phyloP scores from a whole-genome alignment of 164 flowering plant genomes.

The Magnolia kwangsiensis region DNA sequence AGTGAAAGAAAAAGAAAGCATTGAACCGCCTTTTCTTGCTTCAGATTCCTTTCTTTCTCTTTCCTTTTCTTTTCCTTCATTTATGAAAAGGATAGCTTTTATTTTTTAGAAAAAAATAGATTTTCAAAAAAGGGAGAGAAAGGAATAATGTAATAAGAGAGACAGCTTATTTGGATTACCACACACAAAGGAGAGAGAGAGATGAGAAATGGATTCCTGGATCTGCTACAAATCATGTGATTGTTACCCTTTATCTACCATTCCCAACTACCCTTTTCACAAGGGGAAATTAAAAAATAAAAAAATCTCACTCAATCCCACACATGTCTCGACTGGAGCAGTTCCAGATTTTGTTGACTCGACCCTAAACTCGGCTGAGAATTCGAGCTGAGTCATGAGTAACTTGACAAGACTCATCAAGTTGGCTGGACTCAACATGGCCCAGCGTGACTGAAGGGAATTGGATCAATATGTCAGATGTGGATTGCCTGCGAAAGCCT shows the following conservation, averaged over 20 bases:
- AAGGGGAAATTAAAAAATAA: no score
- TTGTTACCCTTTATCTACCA: conserved; percentile 37
- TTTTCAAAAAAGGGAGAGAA: not conserved
- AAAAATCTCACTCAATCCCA: not conserved
- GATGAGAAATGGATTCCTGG: not conserved
- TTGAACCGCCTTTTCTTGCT: not conserved
- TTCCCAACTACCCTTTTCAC: conserved; percentile 38
- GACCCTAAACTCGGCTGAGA: no score
- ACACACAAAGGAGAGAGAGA: not conserved
- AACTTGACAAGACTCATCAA: no score
- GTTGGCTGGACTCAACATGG: not conserved
- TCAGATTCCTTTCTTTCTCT: conserved; percentile 1
- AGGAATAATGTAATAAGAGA: not conserved
- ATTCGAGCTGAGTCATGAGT: not conserved
- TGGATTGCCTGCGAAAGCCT: no score
- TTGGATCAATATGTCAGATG: no score
- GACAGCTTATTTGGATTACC: not conserved
- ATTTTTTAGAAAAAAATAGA: no score
- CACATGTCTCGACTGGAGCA: not conserved
- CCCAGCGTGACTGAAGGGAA: no score
- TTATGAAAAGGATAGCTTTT: not conserved
- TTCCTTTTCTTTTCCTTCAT: not conserved
- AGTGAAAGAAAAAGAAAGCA: not conserved
- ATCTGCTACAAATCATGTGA: conserved; percentile 18
- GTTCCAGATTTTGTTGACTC: not conserved